Percentiles rank a stretch among this genome's conserved stretches.
phyloP scores from a whole-genome alignment of 2,329 filamentous ascomycete species.

The Pseudogymnoascus sp. region DNA sequence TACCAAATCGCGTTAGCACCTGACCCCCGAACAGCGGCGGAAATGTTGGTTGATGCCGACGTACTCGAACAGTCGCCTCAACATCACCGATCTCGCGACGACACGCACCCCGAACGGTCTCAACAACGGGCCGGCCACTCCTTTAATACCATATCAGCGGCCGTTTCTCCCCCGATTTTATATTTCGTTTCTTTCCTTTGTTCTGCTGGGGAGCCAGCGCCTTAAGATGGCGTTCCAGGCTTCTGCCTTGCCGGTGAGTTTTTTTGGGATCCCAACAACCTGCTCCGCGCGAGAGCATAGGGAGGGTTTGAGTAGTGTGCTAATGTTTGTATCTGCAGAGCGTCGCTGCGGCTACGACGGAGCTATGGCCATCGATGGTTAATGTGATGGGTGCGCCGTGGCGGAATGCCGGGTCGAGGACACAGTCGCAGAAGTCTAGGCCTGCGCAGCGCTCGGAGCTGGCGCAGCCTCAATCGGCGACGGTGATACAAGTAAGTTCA shows the following conservation, averaged over 20 bases:
- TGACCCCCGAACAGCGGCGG: background rate
- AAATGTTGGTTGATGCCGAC: background rate
- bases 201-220: background rate
- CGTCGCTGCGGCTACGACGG: constrained; percentile 35
- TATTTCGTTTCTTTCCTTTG: background rate
- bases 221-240: constrained; percentile 23
- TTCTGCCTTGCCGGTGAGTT: constrained; percentile 23
- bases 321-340: constrained; percentile 30
- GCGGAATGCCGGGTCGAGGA: constrained; percentile 27
- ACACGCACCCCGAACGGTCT: background rate
- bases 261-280: background rate
- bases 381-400: constrained; percentile 32
- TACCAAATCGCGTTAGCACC: background rate
- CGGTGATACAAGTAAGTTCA: background rate
- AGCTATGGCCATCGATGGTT: constrained; percentile 38
- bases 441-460: background rate
- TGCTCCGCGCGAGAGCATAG: background rate
- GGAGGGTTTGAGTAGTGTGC: background rate
- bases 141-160: background rate
- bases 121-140: background rate
- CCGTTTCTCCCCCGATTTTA: background rate
- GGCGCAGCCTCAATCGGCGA: background rate
- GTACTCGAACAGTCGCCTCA: background rate
- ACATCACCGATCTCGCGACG: background rate
- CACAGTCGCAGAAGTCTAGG: constrained; percentile 11